These are phyloP conservation scores for Epichloe sibirici DNA, from an alignment of 2,329 filamentous ascomycete species.

Conservation along the genomic window DNA sequence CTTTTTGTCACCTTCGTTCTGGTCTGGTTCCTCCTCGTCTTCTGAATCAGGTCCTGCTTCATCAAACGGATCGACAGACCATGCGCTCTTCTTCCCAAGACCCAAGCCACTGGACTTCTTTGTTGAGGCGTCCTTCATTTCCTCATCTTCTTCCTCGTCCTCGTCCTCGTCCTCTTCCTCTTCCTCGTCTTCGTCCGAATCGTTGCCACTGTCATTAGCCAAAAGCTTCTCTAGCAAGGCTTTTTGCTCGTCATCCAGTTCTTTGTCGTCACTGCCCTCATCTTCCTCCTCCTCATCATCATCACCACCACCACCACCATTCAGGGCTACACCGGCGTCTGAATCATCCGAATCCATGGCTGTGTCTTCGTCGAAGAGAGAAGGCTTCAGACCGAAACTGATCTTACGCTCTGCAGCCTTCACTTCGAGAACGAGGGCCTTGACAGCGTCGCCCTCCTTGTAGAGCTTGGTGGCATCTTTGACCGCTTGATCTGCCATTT, in stretches of 20 bases:
- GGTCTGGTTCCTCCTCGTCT: conserved; percentile 16
- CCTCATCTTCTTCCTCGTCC: conserved; percentile 30
- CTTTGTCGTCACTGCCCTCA: conserved; percentile 27
- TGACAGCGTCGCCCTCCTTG: conserved; percentile 82
- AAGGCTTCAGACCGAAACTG: conserved; percentile 85
- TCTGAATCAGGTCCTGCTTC: conserved; percentile 42
- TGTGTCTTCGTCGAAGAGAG: conserved; percentile 60
- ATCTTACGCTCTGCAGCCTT: conserved; percentile 65
- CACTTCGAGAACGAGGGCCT: conserved; percentile 75
- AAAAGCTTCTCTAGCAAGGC: conserved; percentile 28
- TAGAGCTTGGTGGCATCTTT: conserved; percentile 83
- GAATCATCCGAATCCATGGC: conserved; percentile 36
- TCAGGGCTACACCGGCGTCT: conserved; percentile 33
- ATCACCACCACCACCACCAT: conserved; percentile 34
- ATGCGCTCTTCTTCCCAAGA: conserved; percentile 71
- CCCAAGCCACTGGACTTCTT: conserved; percentile 23
- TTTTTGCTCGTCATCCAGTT: conserved; percentile 23
- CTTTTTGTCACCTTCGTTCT: conserved; percentile 14
- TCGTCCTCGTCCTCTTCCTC: conserved; percentile 21
- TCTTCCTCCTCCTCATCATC: conserved; percentile 35
- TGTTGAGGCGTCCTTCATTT: conserved; percentile 27
- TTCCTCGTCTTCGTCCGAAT: conserved; percentile 26
- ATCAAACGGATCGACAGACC: conserved; percentile 61
- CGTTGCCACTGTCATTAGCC: conserved; percentile 33
- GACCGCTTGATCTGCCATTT: conserved; percentile 77